Evolutionary conservation across 2,329 filamentous ascomycete species (phyloP), one percentile per base, ranked within the genome.

Genomic region (Coniella vitis): DNA sequence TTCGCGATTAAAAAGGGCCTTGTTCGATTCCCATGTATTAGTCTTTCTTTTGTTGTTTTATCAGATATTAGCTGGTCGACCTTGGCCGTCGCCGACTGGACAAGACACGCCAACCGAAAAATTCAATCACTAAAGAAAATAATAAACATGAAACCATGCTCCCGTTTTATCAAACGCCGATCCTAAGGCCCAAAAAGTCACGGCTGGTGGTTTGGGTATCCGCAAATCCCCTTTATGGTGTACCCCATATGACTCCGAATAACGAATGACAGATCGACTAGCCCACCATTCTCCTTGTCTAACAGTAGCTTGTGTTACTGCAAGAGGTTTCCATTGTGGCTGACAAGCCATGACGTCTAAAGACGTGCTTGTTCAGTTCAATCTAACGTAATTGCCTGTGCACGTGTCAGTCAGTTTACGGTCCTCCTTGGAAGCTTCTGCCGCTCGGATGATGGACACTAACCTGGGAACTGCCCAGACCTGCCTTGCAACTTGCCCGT

Each of bases 391-490:
- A 56, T 75, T 74, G 38, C 68, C 68, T 72, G 42, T 9, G 16
- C 9, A 5, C 32, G 10, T 7, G 20, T 40, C 36, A 29, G 16
- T 47, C 2, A 45, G 50, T 47, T 7, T 21, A 31, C 13, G 21
- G 12, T 8, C 12, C 3, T 39, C 16, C 16, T 14, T n/a, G 13
- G 4, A n/a, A n/a, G n/a, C n/a, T n/a, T n/a, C n/a, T n/a, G n/a
- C n/a, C n/a, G n/a, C n/a, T 39, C 7, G 7, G 34, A 31, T 16
- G 22, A 52, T 13, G 20, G 17, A 10, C 31, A 65, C 81, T 63
- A 75, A 95, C 93, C 93, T 69, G 93, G 93, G 65, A 98, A 98
- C 63, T 97, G 91, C 21, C 93, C 93, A 61, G 87, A 74, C 68
- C 84, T 85, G 42, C 86, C 89, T 51, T 85, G 75, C 47, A 95